Evolutionary conservation across 2,329 filamentous ascomycete genomes (phyloP).

Genomic region (Bipolaris sorokiniana): DNA sequence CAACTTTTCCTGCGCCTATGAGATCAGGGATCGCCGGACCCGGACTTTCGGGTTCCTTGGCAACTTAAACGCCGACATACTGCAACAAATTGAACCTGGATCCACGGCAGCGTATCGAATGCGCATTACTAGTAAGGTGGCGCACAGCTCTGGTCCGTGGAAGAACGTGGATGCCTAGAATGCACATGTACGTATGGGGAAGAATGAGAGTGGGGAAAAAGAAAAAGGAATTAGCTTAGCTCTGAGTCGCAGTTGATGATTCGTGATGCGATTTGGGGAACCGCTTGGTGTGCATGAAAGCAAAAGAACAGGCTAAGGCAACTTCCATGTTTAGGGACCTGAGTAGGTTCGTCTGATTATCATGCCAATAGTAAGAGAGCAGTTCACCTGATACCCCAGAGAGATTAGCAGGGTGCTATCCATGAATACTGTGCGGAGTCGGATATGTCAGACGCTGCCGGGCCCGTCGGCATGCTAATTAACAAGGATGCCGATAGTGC

Average conservation of each 20-base stretch:
- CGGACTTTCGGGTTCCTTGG: conserved; percentile 9
- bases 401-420: too few relatives aligned
- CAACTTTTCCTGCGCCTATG: background rate
- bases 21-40: background rate
- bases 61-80: background rate
- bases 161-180: background rate
- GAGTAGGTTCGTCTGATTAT: too few relatives aligned
- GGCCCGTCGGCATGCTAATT: background rate
- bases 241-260: too few relatives aligned
- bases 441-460: background rate
- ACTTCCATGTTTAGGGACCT: too few relatives aligned
- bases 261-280: too few relatives aligned
- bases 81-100: background rate
- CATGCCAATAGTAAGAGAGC: background rate
- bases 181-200: background rate
- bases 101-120: background rate
- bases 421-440: too few relatives aligned
- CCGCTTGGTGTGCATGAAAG: too few relatives aligned
- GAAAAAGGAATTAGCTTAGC: too few relatives aligned
- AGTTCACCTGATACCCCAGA: background rate
- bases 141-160: background rate
- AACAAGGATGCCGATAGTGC: background rate
- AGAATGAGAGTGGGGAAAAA: background rate
- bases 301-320: too few relatives aligned
- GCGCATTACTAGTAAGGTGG: background rate